Conservation (phyloP, 2,329 filamentous ascomycete species). For the Neofusicoccum laricinum region DNA sequence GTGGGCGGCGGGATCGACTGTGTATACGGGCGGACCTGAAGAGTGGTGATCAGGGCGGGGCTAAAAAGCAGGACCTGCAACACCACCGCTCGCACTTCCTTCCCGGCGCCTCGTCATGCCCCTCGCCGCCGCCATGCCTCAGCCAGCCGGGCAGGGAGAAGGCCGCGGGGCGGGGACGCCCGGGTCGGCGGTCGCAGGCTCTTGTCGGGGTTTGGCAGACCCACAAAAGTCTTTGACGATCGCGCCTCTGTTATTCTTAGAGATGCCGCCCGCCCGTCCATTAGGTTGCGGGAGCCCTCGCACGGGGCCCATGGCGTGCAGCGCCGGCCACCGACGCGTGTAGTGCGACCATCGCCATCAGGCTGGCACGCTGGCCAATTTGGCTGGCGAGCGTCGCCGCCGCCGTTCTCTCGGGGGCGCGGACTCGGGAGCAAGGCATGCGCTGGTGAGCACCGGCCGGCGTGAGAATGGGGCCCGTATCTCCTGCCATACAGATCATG, state of each 20-base stretch:
- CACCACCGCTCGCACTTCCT: constrained; percentile 1
- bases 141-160: not conserved
- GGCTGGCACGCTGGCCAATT: too few species aligned
- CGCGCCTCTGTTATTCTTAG: constrained; percentile 1
- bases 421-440: not conserved
- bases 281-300: not conserved
- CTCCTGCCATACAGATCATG: constrained; percentile 13
- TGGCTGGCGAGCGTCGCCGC: not conserved
- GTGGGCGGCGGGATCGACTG: constrained; percentile 10
- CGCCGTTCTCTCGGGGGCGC: not conserved
- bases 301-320: constrained; percentile 5
- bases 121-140: not conserved
- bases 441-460: not conserved
- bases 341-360: constrained; percentile 11
- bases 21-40: not conserved
- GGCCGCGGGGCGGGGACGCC: not conserved
- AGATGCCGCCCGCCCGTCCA: not conserved
- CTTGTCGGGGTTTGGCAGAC: not conserved
- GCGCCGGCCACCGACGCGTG: not conserved
- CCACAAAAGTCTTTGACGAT: not conserved
- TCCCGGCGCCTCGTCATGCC: not conserved
- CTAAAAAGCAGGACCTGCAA: constrained; percentile 7
- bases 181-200: constrained; percentile 3
- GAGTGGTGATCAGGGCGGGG: constrained; percentile 15
- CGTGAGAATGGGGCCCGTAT: constrained; percentile 5